phyloP scores from a whole-genome alignment of 768 basidiomycete species.

The Leucocoprinus sp. region DNA sequence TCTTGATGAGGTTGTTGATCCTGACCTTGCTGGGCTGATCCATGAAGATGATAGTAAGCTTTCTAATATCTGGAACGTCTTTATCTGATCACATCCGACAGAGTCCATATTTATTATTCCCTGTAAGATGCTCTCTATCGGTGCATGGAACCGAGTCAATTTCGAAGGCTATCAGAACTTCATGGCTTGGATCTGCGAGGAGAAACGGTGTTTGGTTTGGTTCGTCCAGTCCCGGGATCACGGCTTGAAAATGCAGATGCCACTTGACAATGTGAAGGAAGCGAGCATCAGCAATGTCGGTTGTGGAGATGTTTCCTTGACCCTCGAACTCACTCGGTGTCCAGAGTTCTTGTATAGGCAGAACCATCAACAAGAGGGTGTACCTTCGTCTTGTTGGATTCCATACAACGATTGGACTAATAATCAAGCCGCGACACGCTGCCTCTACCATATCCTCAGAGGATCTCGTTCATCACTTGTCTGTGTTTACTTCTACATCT shows the following conservation, averaged over 20 bases:
- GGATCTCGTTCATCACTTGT: constrained; percentile 56
- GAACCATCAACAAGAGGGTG: constrained; percentile 22
- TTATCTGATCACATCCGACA: background rate
- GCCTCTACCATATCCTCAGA: constrained; percentile 56
- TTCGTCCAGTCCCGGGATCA: constrained; percentile 66
- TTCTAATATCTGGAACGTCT: background rate
- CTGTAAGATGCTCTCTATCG: constrained; percentile 66
- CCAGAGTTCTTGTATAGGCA: constrained; percentile 63
- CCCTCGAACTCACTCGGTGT: constrained; percentile 57
- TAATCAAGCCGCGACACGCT: constrained; percentile 54
- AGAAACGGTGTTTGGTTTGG: constrained; percentile 64
- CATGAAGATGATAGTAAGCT: constrained; percentile 72
- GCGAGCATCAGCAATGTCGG: constrained; percentile 47
- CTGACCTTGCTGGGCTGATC: constrained; percentile 54
- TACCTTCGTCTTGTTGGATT: constrained; percentile 44
- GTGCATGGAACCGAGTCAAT: constrained; percentile 70
- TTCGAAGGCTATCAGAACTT: constrained; percentile 53
- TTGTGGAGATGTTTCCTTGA: constrained; percentile 49
- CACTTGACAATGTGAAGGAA: constrained; percentile 54
- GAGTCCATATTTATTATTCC: constrained; percentile 70
- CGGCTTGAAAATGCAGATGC: constrained; percentile 82
- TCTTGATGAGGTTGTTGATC: constrained; percentile 43
- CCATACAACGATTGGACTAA: constrained; percentile 73
- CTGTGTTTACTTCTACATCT: constrained; percentile 42
- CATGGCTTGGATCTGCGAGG: constrained; percentile 67